phyloP scores from a whole-genome alignment of 139 green algal species.

The Coelastrella sp. region DNA sequence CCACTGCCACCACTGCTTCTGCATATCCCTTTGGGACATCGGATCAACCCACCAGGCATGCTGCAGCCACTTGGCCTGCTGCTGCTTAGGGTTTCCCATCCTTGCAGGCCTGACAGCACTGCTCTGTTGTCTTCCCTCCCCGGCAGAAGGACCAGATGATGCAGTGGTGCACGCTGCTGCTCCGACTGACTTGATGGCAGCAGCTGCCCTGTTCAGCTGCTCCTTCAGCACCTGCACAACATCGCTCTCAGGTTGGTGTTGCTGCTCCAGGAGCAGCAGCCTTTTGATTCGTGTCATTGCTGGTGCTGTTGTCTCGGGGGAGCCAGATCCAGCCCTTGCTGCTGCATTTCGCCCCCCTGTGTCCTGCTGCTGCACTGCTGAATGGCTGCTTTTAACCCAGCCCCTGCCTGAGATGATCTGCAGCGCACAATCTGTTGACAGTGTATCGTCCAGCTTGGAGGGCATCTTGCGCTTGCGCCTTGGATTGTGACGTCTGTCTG shows the following conservation, averaged over 20 bases:
- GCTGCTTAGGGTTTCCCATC: neutral
- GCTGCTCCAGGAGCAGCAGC: neutral
- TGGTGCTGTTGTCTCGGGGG: neutral
- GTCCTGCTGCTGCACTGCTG: neutral
- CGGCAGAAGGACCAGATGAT: neutral
- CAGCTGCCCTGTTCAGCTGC: neutral
- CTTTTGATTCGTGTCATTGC: neutral
- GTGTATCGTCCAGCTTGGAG: neutral
- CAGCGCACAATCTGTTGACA: neutral
- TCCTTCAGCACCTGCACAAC: neutral
- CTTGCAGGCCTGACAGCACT: neutral
- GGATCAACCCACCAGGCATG: neutral
- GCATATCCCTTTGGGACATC: neutral
- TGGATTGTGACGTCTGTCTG: neutral
- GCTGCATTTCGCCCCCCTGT: too few species aligned
- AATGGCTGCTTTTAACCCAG: neutral
- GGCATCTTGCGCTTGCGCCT: neutral
- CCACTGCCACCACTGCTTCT: conserved; percentile 8
- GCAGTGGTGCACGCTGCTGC: neutral
- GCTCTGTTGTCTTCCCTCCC: neutral
- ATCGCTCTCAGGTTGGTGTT: neutral
- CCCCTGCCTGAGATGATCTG: neutral
- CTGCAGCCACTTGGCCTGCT: neutral
- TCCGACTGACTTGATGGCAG: neutral
- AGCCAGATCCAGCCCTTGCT: too few species aligned